Conservation (phyloP, 495 filamentous ascomycete genomes). For the Lophiotrema nucula region DNA sequence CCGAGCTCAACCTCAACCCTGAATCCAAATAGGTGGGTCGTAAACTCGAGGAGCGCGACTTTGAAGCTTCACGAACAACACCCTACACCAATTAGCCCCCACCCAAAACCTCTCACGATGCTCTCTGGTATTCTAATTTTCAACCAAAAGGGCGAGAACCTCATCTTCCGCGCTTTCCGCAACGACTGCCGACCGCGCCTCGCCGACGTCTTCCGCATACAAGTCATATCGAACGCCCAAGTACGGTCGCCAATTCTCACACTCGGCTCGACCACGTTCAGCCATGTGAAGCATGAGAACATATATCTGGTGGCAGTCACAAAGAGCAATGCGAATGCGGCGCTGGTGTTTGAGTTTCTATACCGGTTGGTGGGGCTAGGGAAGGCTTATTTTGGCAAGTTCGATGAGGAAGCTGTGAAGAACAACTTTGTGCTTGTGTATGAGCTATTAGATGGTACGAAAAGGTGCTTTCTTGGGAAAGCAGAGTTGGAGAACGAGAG, state of each 20-base stretch:
- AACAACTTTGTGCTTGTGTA: constrained; percentile 99
- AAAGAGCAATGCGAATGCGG: constrained; percentile 99
- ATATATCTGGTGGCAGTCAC: constrained; percentile 98
- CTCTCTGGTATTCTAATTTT: constrained; percentile 95
- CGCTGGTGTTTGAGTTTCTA: constrained; percentile 96
- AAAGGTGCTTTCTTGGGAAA: background rate
- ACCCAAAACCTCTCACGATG: constrained; percentile 52
- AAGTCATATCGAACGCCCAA: constrained; percentile 98
- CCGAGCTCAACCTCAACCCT: too few relatives aligned
- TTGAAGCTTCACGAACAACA: background rate
- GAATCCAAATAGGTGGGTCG: too few relatives aligned
- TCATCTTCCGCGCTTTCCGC: constrained; percentile 97
- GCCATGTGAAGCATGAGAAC: constrained; percentile 99
- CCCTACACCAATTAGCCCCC: background rate
- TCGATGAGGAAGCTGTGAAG: constrained; percentile 99
- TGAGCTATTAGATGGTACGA: constrained; percentile 88
- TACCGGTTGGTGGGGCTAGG: constrained; percentile 88
- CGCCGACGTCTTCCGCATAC: constrained; percentile 98
- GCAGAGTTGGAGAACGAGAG: background rate
- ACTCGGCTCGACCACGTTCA: constrained; percentile 95
- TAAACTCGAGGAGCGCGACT: too few relatives aligned
- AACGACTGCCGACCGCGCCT: constrained; percentile 96
- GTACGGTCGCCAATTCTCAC: constrained; percentile 97
- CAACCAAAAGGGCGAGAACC: constrained; percentile 99
- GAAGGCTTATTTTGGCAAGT: constrained; percentile 96